Evolutionary conservation across 345 rosid species (phyloP), one percentile per base, ranked within the genome.

Genomic region (Eucalyptus shirleyi): DNA sequence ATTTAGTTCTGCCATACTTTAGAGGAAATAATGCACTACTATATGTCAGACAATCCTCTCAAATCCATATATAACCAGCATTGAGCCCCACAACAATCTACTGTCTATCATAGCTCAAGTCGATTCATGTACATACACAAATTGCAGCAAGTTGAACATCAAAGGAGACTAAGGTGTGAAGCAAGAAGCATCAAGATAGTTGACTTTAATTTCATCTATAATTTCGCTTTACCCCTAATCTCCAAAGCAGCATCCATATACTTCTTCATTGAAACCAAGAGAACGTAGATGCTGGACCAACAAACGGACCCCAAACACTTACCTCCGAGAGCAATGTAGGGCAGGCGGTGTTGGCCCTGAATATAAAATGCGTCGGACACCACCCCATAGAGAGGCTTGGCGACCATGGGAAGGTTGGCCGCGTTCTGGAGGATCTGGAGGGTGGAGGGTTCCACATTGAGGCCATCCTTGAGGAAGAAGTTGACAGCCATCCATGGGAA

Each of bases 311-410:
- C 28, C 85, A 86, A 86, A 86, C 15, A 86, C 87, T 32, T 62
- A 97, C 99, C 98, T 32, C 99, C 99, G 62, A 98, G 51, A 49
- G 99, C 99, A 89, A 98, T 95, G 91, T 98, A 98, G 23, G 99
- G 99, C 92, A 97, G 59, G 60, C 99, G 97, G 87, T 95, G 99
- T 91, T 98, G 98, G 92, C 96, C 97, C 50, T 89, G 90, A 90
- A 96, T 87, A 90, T 95, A 97, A 40, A 97, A 94, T 12, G 97
- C 93, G 77, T 97, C 99, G 2, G 99, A 98, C 30, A 97, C 86
- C 86, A 98, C 88, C 32, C 99, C 98, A 87, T 95, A 95, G 67
- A 97, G 53, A 17, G 99, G 99, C 90, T 98, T 98, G 16, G 95
- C 97, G 21, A 98, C 96, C 98, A 96, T 96, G 53, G 99, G 99